These are phyloP conservation scores for Alternaria brassicicola DNA, from an alignment of 2,329 filamentous ascomycete species.

Conservation along the genomic window DNA sequence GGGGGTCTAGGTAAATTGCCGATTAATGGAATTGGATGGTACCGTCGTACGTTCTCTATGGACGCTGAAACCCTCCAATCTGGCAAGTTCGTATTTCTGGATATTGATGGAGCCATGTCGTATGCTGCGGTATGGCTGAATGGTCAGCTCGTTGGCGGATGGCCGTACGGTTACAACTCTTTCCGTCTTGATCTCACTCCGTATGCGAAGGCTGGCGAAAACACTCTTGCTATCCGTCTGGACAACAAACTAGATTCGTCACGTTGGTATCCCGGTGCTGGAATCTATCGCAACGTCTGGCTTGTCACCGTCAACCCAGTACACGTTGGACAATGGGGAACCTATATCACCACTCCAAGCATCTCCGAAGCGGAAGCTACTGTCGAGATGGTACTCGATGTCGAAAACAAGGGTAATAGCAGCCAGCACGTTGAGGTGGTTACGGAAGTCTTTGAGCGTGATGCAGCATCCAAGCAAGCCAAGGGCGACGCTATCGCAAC, in stretches of 20 bases:
- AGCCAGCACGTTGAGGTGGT: slow-evolving; percentile 47
- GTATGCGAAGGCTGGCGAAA: slow-evolving; percentile 47
- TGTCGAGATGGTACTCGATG: slow-evolving; percentile 52
- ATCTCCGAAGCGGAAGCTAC: slow-evolving; percentile 56
- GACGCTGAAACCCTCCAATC: slow-evolving; percentile 29
- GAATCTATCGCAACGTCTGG: slow-evolving; percentile 63
- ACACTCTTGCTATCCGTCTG: slow-evolving; percentile 58
- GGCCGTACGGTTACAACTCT: slow-evolving; percentile 60
- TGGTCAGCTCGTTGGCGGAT: slow-evolving; percentile 57
- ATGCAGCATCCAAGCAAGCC: slow-evolving; percentile 38
- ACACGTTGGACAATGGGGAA: slow-evolving; percentile 58
- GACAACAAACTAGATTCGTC: slow-evolving; percentile 58
- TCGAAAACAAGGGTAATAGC: slow-evolving; percentile 54
- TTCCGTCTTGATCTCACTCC: slow-evolving; percentile 60
- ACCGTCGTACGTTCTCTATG: slow-evolving; percentile 52
- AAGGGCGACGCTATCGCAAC: slow-evolving; percentile 38
- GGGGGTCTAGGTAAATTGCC: slow-evolving; percentile 55
- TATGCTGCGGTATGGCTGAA: slow-evolving; percentile 62
- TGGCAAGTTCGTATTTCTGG: slow-evolving; percentile 53
- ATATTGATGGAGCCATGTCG: slow-evolving; percentile 60
- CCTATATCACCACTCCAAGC: slow-evolving; percentile 53
- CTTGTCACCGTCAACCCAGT: slow-evolving; percentile 55
- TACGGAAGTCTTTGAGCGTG: slow-evolving; percentile 52
- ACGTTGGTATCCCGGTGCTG: slow-evolving; percentile 62
- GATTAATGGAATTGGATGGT: slow-evolving; percentile 61